Conservation (phyloP, 176 grass and related monocot species). For the Cenchrus fungigraminus region DNA sequence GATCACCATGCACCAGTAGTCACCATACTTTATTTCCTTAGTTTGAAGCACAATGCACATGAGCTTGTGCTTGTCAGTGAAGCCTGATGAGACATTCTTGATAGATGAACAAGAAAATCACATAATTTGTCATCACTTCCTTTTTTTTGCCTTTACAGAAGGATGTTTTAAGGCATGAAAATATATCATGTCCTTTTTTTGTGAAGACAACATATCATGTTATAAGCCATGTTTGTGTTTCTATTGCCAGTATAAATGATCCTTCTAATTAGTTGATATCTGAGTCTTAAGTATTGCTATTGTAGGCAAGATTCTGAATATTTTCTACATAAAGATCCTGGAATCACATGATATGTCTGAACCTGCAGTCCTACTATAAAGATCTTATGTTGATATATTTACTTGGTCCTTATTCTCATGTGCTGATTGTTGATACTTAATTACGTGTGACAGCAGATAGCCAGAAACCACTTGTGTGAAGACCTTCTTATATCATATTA, state of each 20-base stretch:
- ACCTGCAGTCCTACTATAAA: not conserved
- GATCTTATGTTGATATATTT: not conserved
- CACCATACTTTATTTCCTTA: not conserved
- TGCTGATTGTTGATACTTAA: not conserved
- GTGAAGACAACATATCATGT: not conserved
- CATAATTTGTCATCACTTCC: not conserved
- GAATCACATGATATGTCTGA: not conserved
- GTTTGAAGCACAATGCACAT: not conserved
- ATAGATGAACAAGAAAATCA: constrained; percentile 17
- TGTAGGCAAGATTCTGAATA: constrained; percentile 1
- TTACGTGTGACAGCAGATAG: not conserved
- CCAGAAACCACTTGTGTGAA: not conserved
- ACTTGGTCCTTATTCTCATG: not conserved
- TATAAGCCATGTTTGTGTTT: not conserved
- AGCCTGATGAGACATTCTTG: constrained; percentile 2
- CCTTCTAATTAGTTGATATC: not conserved
- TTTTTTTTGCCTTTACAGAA: constrained; percentile 5
- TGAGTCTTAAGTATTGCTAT: not conserved
- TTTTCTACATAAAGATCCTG: too few species aligned
- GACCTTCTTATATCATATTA: not conserved
- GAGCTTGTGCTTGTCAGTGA: constrained; percentile 1
- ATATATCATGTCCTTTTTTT: not conserved
- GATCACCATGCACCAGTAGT: not conserved
- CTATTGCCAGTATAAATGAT: not conserved
- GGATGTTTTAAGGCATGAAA: not conserved